These are phyloP conservation scores for Chlamydomonas schloesseri DNA, from an alignment of 139 green algal genomes.

Conservation along the genomic window DNA sequence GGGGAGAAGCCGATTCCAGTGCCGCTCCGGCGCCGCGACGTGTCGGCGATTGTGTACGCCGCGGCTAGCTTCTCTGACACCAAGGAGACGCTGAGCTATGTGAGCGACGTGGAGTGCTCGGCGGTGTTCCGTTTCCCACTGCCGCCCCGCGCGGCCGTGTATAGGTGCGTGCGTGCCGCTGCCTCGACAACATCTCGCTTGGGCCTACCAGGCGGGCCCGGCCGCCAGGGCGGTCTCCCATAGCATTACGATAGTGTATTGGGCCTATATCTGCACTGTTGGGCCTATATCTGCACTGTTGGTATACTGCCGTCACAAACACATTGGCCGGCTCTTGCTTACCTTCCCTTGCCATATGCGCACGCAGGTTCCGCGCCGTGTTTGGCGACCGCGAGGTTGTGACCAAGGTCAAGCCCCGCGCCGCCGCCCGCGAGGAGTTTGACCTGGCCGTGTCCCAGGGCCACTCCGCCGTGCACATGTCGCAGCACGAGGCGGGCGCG, in stretches of 20 bases:
- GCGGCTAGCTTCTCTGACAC: conserved; percentile 18
- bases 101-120: conserved; percentile 37
- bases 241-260: no score
- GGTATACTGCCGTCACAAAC: no score
- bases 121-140: conserved; percentile 49
- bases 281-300: no score
- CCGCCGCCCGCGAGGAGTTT: conserved; percentile 39
- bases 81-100: conserved; percentile 39
- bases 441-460: conserved; percentile 38
- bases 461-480: conserved; percentile 47
- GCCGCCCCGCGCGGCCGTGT: conserved; percentile 35
- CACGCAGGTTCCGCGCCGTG: conserved; percentile 19
- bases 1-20: background rate
- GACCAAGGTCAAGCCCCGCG: conserved; percentile 23
- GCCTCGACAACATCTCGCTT: no score
- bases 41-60: conserved; percentile 19
- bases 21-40: conserved; percentile 13
- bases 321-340: no score
- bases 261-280: no score
- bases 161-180: conserved; percentile 17
- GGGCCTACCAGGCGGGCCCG: no score
- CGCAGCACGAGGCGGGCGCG: conserved; percentile 21
- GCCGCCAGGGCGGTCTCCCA: no score
- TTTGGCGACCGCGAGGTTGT: conserved; percentile 30
- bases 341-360: no score